phyloP scores from a whole-genome alignment of 345 rosid species.

The Hevea brasiliensis region DNA sequence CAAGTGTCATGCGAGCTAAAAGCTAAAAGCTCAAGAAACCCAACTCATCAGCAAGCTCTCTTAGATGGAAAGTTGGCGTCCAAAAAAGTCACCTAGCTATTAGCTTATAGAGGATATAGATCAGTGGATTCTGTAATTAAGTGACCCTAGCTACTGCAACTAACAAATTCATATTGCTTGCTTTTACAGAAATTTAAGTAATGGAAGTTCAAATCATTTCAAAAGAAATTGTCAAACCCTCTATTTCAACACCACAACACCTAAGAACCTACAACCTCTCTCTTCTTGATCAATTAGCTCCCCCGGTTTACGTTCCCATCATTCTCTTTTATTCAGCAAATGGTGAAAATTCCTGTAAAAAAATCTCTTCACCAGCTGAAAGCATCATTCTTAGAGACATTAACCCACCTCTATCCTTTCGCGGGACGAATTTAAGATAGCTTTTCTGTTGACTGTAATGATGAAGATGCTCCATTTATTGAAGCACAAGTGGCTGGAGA shows the following conservation, averaged over 20 bases:
- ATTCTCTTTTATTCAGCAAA: constrained; percentile 1
- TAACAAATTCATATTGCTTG: background rate
- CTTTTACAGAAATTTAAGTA: background rate
- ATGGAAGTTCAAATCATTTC: constrained; percentile 9
- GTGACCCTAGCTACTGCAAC: too few relatives aligned
- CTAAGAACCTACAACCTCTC: too few relatives aligned
- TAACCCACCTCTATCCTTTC: background rate
- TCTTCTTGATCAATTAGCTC: too few relatives aligned
- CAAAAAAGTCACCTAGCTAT: too few relatives aligned
- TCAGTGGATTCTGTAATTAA: too few relatives aligned
- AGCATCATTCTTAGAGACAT: background rate
- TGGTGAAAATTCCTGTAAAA: background rate
- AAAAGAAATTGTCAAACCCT: constrained; percentile 7
- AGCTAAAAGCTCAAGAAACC: too few relatives aligned
- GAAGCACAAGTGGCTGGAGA: background rate
- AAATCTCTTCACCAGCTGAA: background rate
- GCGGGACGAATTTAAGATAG: constrained; percentile 1
- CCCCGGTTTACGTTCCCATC: background rate
- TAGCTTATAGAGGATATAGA: too few relatives aligned
- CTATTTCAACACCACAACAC: background rate
- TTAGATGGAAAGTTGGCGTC: too few relatives aligned
- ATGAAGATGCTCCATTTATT: background rate
- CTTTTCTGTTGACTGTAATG: constrained; percentile 6
- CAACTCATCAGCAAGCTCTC: too few relatives aligned
- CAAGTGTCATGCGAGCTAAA: too few relatives aligned